Conservation (phyloP, 2,329 filamentous ascomycete genomes). For the Venturia nashicola region DNA sequence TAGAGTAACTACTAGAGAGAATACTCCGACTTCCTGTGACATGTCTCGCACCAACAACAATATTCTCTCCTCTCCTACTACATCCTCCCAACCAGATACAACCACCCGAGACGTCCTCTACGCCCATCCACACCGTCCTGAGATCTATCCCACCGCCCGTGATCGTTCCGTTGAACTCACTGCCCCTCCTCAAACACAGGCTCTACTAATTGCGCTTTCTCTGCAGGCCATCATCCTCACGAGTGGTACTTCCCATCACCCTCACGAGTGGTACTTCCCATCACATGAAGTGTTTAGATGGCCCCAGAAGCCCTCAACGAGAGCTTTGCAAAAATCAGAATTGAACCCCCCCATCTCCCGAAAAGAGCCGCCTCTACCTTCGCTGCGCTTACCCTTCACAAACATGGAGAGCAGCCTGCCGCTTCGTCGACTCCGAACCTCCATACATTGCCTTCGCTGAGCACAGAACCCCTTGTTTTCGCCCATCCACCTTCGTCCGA, state of each 20-base stretch:
- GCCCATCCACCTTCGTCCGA: conserved; percentile 2
- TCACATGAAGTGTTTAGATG: neutral
- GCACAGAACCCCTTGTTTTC: neutral
- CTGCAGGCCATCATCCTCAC: neutral
- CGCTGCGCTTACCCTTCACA: conserved; percentile 4
- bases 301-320: conserved; percentile 1
- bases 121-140: neutral
- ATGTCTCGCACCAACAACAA: neutral
- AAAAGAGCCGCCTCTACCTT: conserved; percentile 8
- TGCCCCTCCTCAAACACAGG: neutral
- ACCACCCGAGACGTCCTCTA: neutral
- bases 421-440: neutral
- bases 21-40: neutral
- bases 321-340: neutral
- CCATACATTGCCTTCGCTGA: neutral
- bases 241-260: neutral
- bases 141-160: neutral
- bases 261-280: neutral
- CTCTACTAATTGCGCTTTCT: neutral
- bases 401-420: neutral
- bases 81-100: neutral
- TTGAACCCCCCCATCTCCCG: neutral
- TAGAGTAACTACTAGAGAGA: too few species aligned
- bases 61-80: neutral
- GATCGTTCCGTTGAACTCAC: neutral